Evolutionary conservation across 2,329 filamentous ascomycete genomes (phyloP), one percentile per base, ranked within the genome.

Genomic region (Rosellinia necatrix): DNA sequence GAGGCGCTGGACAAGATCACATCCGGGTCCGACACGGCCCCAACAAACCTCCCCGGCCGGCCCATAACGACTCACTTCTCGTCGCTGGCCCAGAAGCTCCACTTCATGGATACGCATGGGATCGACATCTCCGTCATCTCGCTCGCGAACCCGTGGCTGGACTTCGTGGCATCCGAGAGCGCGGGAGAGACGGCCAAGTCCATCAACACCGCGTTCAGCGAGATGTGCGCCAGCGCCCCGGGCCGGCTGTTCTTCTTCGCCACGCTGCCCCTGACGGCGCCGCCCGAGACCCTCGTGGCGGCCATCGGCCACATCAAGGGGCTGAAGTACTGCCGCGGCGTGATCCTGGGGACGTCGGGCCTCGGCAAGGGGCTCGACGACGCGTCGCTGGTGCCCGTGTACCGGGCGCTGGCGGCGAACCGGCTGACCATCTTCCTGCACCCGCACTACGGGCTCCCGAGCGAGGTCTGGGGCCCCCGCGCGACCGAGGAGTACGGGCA

Each of bases 61-160:
- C 92, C 92, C 3, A 84, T 97, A 38, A 93, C 91, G 19, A 79
- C 85, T 1, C 90, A 92, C 66, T 97, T 93, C 78, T 90, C 87
- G 60, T 90, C 91, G 40, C 86, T 96, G 55, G 75, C 79, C 13
- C 81, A 90, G 65, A 97, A 96, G 69, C 80, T 96, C 12, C 80
- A 84, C 44, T 96, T 97, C 75, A 97, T 97, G 92, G 81, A 91
- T 71, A 83, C 80, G 13, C 92, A 97, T 74, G 77, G 77, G 49
- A 96, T 97, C 70, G 83, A 89, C 72, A 85, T 88, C 61, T 94
- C 90, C 1, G 89, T 96, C 47, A 85, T 97, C 60, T 94, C 90
- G 0, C 84, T 96, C 19, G 92, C 92, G 12, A 97, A 97, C 69
- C 92, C 92, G 0, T 97, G 92, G 92, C 81, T 97, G 2, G 92